Base-by-base conservation (phyloP, 2,329 filamentous ascomycete genomes). In the Fusarium equiseti region DNA sequence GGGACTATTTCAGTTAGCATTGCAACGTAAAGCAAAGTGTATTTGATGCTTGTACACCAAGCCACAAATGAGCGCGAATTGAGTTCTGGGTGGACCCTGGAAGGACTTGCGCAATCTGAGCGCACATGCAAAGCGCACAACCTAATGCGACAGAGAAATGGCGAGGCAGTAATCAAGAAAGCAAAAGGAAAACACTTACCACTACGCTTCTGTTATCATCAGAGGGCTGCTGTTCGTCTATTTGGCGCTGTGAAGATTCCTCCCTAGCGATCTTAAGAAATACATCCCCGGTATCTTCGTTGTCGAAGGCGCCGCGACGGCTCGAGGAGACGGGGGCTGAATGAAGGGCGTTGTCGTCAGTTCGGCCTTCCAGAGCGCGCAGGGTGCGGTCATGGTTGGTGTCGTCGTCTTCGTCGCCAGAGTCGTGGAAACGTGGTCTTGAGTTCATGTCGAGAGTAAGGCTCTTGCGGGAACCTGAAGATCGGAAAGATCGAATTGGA, bases 241-340 rank as follows among this genome's bases (percentile, higher is more conserved):
- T 66, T 20, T 75, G 73, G 53, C 81, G 83, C 50, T 80, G 82
- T 18, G 77, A 73, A 16, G 83, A 71, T 66, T 89, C 87, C 63
- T 89, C 86, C 13, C 84, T 81, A 15, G 88, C 87, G 63, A 90
- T 89, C 57, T 82, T 85, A 64, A 90, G 83, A 68, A 89, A 90
- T 43, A 89, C 80, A 68, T 90, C 88, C 42, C 86, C 86, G 6
- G 83, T 86, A 68, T 88, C 87, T 57, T 89, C 87, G 44, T 78
- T 80, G 53, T 86, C 75, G 12, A 73, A 61, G 74, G 76, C 48
- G 73, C 79, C 67, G 73, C 78, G 70, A 68, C 78, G 51, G 16
- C 78, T 79, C 2, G 82, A 82, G 62, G 82, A 78, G 22, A 81
- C 80, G 9, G 82, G 81, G n/a, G 83, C 82, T 70, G 80, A 79